These are phyloP conservation scores for Pyricularia sp. DNA, from an alignment of 2,329 filamentous ascomycete genomes.

Conservation along the genomic window DNA sequence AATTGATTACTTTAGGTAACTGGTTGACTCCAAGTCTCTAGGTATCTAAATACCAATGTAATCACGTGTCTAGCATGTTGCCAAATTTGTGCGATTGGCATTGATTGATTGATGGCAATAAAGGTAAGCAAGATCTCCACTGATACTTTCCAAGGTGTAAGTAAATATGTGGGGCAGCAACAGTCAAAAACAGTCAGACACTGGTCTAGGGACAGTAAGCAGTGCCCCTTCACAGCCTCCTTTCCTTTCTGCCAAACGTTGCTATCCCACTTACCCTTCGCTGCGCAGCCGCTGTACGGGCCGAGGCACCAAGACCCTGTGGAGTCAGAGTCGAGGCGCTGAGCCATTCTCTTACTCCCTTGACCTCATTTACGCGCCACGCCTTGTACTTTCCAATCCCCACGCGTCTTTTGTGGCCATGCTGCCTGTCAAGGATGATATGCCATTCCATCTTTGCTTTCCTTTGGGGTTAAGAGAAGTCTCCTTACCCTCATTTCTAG, in stretches of 20 bases:
- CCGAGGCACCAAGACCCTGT: not conserved
- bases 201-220: not conserved
- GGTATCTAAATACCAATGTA: too few species aligned
- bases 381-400: not conserved
- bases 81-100: too few species aligned
- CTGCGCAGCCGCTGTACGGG: not conserved
- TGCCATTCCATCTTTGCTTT: not conserved
- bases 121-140: too few species aligned
- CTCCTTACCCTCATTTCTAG: not conserved
- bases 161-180: not conserved
- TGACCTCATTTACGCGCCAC: not conserved
- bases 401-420: not conserved
- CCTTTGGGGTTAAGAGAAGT: not conserved
- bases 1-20: too few species aligned
- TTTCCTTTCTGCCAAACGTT: not conserved
- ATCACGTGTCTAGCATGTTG: too few species aligned
- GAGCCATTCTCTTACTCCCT: not conserved
- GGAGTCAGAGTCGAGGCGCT: not conserved
- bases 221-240: not conserved
- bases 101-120: too few species aligned
- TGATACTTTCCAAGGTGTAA: not conserved
- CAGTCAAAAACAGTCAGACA: not conserved
- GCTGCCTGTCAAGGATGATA: not conserved
- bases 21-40: too few species aligned
- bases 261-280: not conserved